A percentile compares a stretch with the other conserved stretches of the same genome.
These are phyloP conservation scores for Agarophyton chilense DNA, from an alignment of 23 red algal genomes.

Conservation along the genomic window DNA sequence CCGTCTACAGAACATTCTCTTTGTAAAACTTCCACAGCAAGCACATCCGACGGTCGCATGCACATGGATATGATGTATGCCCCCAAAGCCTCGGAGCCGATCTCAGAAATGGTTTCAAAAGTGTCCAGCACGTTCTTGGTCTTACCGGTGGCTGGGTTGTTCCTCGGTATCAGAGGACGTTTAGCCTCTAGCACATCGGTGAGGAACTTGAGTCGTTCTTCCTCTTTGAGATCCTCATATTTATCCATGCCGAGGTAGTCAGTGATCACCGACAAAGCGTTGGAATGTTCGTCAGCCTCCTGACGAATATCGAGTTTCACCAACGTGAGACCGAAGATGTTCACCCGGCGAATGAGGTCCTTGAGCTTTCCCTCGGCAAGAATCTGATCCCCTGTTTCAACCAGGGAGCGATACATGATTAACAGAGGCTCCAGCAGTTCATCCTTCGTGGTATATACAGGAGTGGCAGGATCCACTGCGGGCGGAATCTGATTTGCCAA, in stretches of 20 bases:
- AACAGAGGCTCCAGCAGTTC: slow-evolving; percentile 95
- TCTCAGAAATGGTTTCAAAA: slow-evolving; percentile 77
- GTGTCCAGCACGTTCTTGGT: slow-evolving; percentile 89
- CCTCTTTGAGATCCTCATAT: slow-evolving; percentile 87
- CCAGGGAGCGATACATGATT: slow-evolving; percentile 88
- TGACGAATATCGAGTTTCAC: slow-evolving; percentile 95
- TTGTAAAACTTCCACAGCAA: slow-evolving; percentile 95
- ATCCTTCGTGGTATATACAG: slow-evolving; percentile 45
- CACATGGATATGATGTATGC: slow-evolving; percentile 99
- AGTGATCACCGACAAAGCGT: slow-evolving; percentile 90
- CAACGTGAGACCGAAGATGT: slow-evolving; percentile 92
- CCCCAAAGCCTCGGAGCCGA: slow-evolving; percentile 85
- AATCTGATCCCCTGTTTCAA: slow-evolving; percentile 78
- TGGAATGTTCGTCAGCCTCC: slow-evolving; percentile 93
- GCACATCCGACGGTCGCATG: slow-evolving; percentile 93
- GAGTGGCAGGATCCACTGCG: neutral
- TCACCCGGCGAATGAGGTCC: slow-evolving; percentile 85
- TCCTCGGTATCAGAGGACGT: slow-evolving; percentile 93
- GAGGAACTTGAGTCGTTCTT: slow-evolving; percentile 82
- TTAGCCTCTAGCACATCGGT: slow-evolving; percentile 69
- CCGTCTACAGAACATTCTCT: slow-evolving; percentile 71
- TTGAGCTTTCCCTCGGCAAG: slow-evolving; percentile 81
- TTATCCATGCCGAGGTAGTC: slow-evolving; percentile 82
- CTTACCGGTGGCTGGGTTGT: slow-evolving; percentile 63
- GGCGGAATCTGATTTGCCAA: slow-evolving; percentile 52